Evolutionary conservation across 1,139 yeast genomes (phyloP), one percentile per base, ranked within the genome.

Genomic region (Debaryomyces coudertii): DNA sequence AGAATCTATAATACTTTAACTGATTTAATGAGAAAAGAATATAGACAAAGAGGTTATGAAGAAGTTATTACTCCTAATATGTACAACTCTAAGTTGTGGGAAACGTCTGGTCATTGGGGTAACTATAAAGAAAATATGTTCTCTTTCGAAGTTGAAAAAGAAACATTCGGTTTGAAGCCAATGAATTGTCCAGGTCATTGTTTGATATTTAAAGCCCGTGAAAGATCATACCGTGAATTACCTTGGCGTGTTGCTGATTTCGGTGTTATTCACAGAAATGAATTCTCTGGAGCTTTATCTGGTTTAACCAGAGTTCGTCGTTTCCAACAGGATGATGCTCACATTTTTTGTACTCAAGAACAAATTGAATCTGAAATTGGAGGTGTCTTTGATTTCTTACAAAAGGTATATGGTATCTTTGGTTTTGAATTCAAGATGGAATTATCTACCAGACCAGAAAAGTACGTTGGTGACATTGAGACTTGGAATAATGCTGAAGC

Each of bases 121-220:
- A 92, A 93, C 71, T 93, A 93, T 72, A 87, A 90, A 66, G 97
- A 93, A 65, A 90, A 93, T 66, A 93, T 93, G 98, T 93, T 93
- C 65, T 76, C 93, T n/a, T 88, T 90, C 60, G 97, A 90, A 44
- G 96, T 90, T 50, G 97, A 92, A 71, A 90, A 90, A 78, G 97
- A 90, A 65, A 67, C 72, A 2, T 89, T 76, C 61, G 97, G 96
- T 50, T 80, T 93, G 54, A 93, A 93, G 68, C 98, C 99, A 56
- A 93, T 93, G 99, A 93, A 93, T 74, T 92, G 98, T 73, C 99
- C 99, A 15, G 98, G 98, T 43, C 99, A 93, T 69, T 92, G 98
- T 76, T 67, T 93, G 53, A 79, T 93, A 63, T 93, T 88, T 75
- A 85, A 86, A 61, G 71, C 90, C 45, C 83, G 93, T 65, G 96